A percentile compares a stretch with the other conserved stretches of the same genome.
Conservation (phyloP, 2,329 filamentous ascomycete genomes). For the Trichoderma afroharzianum region DNA sequence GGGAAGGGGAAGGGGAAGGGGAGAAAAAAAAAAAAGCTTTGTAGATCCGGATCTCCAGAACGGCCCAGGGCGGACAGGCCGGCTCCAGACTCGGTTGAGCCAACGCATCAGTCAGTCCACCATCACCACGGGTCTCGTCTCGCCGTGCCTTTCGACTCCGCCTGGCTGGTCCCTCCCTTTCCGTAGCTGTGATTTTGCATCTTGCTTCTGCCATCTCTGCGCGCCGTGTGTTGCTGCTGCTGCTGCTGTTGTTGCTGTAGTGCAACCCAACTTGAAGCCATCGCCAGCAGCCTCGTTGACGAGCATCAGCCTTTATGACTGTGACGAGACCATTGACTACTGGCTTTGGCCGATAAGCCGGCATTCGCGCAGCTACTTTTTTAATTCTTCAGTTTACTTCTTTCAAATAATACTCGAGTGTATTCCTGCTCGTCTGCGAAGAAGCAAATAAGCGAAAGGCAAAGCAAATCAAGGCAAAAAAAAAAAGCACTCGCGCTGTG, state of each 20-base stretch:
- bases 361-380: neutral
- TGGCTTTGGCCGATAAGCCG: neutral
- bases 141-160: neutral
- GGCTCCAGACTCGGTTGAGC: conserved; percentile 15
- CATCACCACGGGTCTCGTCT: conserved; percentile 19
- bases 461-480: neutral
- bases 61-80: conserved; percentile 16
- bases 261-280: conserved; percentile 5
- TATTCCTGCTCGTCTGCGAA: neutral
- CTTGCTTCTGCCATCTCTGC: neutral
- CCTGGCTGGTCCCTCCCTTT: conserved; percentile 8
- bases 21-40: neutral
- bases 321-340: neutral
- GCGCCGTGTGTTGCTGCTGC: neutral
- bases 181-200: neutral
- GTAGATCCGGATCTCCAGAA: conserved; percentile 14
- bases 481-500: neutral
- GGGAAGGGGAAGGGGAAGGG: neutral
- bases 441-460: neutral
- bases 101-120: conserved; percentile 22
- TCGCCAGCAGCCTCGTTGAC: conserved; percentile 9
- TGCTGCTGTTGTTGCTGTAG: neutral
- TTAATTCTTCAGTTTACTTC: neutral
- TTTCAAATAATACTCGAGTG: neutral
- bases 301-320: neutral